A percentile compares a stretch with the other conserved stretches of the same genome.
phyloP scores from a whole-genome alignment of 805 yeast species.

The Barnettozyma pratensis region DNA sequence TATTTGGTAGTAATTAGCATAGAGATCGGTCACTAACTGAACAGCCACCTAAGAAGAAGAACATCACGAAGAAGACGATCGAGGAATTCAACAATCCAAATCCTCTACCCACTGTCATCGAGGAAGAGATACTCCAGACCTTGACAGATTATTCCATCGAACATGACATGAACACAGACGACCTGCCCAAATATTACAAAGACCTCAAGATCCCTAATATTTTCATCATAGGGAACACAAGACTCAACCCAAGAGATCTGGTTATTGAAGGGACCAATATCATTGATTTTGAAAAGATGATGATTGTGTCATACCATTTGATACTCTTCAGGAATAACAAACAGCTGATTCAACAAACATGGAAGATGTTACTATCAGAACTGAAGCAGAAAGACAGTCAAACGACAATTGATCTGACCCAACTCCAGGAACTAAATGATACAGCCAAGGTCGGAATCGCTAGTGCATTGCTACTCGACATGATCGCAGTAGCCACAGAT shows the following conservation, averaged over 20 bases:
- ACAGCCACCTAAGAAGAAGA: constrained; percentile 14
- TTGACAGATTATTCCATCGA: constrained; percentile 38
- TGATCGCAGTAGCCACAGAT: constrained; percentile 39
- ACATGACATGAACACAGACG: constrained; percentile 32
- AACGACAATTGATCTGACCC: constrained; percentile 30
- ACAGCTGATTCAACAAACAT: constrained; percentile 31
- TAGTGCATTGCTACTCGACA: constrained; percentile 34
- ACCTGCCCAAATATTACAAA: constrained; percentile 26
- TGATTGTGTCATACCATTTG: constrained; percentile 36
- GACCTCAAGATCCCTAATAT: constrained; percentile 28
- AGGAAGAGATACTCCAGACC: constrained; percentile 38
- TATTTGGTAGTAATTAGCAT: neutral
- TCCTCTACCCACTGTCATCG: constrained; percentile 37
- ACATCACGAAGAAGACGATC: constrained; percentile 17
- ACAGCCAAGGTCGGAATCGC: constrained; percentile 29
- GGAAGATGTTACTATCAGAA: constrained; percentile 33
- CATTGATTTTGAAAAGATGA: constrained; percentile 42
- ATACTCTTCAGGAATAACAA: constrained; percentile 35
- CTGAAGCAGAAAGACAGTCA: constrained; percentile 15
- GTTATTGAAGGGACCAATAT: constrained; percentile 36
- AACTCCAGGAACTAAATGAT: constrained; percentile 30
- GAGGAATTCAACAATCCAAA: constrained; percentile 27
- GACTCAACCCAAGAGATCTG: constrained; percentile 22
- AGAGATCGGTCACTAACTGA: neutral
- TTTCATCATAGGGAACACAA: constrained; percentile 25